Evolutionary conservation across 2,329 filamentous ascomycete species (phyloP).

Genomic region (Aciculosporium take): DNA sequence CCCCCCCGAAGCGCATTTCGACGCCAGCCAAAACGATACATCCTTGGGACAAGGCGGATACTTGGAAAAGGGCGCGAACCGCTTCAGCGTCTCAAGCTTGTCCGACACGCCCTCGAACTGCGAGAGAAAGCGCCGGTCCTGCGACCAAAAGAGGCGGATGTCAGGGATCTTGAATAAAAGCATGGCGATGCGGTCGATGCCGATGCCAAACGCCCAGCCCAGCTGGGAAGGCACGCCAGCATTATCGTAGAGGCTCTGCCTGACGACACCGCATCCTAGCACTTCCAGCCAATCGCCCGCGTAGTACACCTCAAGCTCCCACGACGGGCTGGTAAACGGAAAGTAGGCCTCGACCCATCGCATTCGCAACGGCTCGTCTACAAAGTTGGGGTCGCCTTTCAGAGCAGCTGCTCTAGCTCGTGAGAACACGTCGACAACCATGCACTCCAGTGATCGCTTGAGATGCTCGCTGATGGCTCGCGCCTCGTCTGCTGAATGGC

Average conservation of each 20-base stretch:
- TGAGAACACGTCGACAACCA: conserved; percentile 81
- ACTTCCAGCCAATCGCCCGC: conserved; percentile 92
- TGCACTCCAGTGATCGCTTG: conserved; percentile 75
- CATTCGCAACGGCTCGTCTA: conserved; percentile 62
- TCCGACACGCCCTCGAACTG: conserved; percentile 60
- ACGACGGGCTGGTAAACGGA: conserved; percentile 88
- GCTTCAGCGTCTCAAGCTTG: conserved; percentile 33
- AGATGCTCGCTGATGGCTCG: conserved; percentile 74
- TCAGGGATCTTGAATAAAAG: conserved; percentile 91
- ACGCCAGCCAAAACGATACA: conserved; percentile 75
- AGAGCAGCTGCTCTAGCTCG: conserved; percentile 55
- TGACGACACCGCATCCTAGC: conserved; percentile 79
- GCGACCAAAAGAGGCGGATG: conserved; percentile 92
- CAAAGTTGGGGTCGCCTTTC: conserved; percentile 32
- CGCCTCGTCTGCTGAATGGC: conserved; percentile 58
- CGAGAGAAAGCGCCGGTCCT: conserved; percentile 66
- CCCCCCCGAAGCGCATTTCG: conserved; percentile 32
- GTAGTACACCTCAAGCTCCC: conserved; percentile 94
- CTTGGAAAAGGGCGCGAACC: conserved; percentile 81
- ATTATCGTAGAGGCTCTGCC: conserved; percentile 66
- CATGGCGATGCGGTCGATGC: conserved; percentile 93
- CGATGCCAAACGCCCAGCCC: conserved; percentile 92
- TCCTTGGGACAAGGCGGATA: conserved; percentile 83
- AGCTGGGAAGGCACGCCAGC: conserved; percentile 62
- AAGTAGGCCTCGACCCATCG: conserved; percentile 97